phyloP scores from a whole-genome alignment of 164 flowering plant species.

The Echeveria elegans region DNA sequence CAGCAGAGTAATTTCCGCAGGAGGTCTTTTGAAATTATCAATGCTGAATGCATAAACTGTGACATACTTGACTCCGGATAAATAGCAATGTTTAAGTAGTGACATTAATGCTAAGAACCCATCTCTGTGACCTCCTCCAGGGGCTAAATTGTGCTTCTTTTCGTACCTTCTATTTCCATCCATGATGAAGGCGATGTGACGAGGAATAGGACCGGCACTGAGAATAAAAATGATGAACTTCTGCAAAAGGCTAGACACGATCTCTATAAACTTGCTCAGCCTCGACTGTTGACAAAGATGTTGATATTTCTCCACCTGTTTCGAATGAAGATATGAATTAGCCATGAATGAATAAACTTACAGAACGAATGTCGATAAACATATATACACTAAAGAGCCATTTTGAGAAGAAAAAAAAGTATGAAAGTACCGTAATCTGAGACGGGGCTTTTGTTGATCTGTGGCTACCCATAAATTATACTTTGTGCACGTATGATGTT shows the following conservation, averaged over 20 bases:
- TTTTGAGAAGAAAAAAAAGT: too few relatives aligned
- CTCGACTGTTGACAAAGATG: not conserved
- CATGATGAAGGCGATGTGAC: slow-evolving; percentile 60
- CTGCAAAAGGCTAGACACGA: slow-evolving; percentile 18
- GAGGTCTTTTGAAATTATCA: slow-evolving; percentile 60
- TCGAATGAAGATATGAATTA: not conserved
- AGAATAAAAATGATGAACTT: slow-evolving; percentile 27
- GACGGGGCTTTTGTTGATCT: not conserved
- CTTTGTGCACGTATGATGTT: not conserved
- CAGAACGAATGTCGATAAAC: not conserved
- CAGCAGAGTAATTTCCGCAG: slow-evolving; percentile 48
- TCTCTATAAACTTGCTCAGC: slow-evolving; percentile 6
- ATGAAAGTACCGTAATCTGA: not conserved
- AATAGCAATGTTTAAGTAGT: slow-evolving; percentile 51
- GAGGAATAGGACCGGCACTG: slow-evolving; percentile 36
- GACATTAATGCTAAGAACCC: slow-evolving; percentile 39
- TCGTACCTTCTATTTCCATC: slow-evolving; percentile 61
- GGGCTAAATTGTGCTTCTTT: slow-evolving; percentile 22
- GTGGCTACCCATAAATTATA: not conserved
- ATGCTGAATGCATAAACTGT: slow-evolving; percentile 77
- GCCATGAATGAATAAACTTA: too few relatives aligned
- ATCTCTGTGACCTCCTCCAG: slow-evolving; percentile 32
- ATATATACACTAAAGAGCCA: too few relatives aligned
- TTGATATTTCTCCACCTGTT: slow-evolving; percentile 2
- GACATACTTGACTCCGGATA: slow-evolving; percentile 53